phyloP scores from a whole-genome alignment of 371 early-diverging fungal species.

The Rhizoclosmatium hyalinum region DNA sequence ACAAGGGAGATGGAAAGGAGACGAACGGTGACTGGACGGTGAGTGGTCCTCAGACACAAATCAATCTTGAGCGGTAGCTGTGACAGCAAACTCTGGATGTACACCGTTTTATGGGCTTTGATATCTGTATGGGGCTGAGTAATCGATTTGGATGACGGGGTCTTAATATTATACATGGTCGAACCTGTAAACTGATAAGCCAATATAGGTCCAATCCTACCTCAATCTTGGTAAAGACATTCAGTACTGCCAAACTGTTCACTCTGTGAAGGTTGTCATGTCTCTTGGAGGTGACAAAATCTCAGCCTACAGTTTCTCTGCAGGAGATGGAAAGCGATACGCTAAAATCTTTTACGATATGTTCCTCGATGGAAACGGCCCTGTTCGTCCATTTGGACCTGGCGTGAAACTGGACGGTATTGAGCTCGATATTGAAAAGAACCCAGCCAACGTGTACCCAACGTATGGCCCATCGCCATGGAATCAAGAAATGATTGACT shows the following conservation, averaged over 20 bases:
- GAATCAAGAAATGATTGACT: constrained; percentile 16
- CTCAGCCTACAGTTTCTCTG: constrained; percentile 11
- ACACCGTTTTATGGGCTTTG: no score
- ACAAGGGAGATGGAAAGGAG: constrained; percentile 10
- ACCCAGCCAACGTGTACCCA: constrained; percentile 7
- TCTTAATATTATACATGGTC: no score
- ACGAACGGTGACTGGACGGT: background rate
- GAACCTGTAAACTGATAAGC: no score
- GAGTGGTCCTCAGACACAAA: background rate
- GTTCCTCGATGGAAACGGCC: constrained; percentile 36
- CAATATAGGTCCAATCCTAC: no score
- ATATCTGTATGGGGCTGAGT: no score
- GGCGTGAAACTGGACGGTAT: constrained; percentile 39
- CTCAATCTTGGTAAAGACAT: background rate
- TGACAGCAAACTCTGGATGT: no score
- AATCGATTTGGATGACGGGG: no score
- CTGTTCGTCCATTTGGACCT: constrained; percentile 36
- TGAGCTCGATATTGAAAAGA: constrained; percentile 41
- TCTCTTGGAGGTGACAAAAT: constrained; percentile 38
- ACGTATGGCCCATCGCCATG: background rate
- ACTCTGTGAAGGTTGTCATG: constrained; percentile 35
- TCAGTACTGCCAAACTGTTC: constrained; percentile 29
- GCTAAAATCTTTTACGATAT: constrained; percentile 31
- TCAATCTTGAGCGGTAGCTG: no score
- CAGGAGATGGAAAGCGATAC: constrained; percentile 27